Base-by-base conservation (phyloP, 768 basidiomycete species). In the Suillus decipiens region DNA sequence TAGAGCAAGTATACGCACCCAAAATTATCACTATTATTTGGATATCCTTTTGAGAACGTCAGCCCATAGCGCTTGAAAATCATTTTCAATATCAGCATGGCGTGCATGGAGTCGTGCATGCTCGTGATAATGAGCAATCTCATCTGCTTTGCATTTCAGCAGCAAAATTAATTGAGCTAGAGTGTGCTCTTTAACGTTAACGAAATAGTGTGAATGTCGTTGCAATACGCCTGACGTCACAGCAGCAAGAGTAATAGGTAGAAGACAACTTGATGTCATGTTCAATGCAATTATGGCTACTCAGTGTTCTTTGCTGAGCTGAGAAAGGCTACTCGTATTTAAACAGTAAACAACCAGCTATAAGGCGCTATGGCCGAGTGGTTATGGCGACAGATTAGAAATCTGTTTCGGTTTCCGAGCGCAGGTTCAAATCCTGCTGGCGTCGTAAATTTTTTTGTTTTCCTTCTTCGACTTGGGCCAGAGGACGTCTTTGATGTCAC, bases 301-400 rank as follows among this genome's bases (percentile, higher is more conserved):
- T 28, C 3, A 28, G 28, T 28, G n/a, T n/a, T n/a, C n/a, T n/a
- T n/a, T 28, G 28, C 28, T 28, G 28, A 28, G 3, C 28, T 28
- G 28, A 28, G n/a, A 28, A 28, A 28, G 28, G 28, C 28, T 28
- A 3, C 28, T 3, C 3, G 1, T 28, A 28, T 28, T 28, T 28
- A 28, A 28, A 28, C 28, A 1, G 1, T 3, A 28, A 28, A 28
- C 28, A 3, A 3, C 3, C 3, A 28, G 3, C 28, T 2, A 28
- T 28, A 72, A 71, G 86, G 85, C 86, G 84, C 86, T 85, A 87
- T 88, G 86, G 85, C 86, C 84, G 87, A 87, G 86, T 86, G 85
- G 86, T 87, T 87, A 88, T 83, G 82, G 86, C 86, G 86, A 87
- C 84, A 85, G 85, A 88, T 86, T 86, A 85, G 85, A 86, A 85